phyloP scores from a whole-genome alignment of 208 protist species.

The Endotrypanum monterogeii region DNA sequence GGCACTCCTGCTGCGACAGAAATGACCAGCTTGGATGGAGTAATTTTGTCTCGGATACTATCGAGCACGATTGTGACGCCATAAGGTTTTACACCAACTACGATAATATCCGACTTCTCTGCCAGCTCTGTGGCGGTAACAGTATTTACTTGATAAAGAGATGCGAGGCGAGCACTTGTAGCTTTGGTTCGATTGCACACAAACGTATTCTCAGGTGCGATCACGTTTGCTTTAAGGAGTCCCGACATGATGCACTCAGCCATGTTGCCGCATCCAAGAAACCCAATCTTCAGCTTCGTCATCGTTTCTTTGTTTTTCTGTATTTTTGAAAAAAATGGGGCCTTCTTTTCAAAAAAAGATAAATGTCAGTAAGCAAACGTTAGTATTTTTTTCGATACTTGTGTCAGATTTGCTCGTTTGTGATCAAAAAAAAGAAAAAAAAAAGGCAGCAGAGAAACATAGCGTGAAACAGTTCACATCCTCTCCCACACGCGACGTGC shows the following conservation, averaged over 20 bases:
- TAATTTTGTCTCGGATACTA: conserved; percentile 43
- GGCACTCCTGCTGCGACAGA: conserved; percentile 93
- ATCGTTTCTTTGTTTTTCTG: background rate
- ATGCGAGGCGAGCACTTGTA: conserved; percentile 44
- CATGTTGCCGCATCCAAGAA: conserved; percentile 96
- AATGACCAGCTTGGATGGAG: conserved; percentile 75
- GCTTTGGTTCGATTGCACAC: conserved; percentile 68
- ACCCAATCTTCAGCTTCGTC: conserved; percentile 61
- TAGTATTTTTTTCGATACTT: no score
- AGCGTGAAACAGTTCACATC: no score
- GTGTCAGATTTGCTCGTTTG: no score
- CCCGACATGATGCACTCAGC: conserved; percentile 87
- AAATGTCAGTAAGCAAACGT: no score
- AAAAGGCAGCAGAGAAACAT: no score
- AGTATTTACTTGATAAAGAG: conserved; percentile 50
- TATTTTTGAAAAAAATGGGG: no score
- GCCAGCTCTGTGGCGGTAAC: conserved; percentile 60
- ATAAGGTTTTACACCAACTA: conserved; percentile 95
- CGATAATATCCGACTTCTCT: conserved; percentile 69
- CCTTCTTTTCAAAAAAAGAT: no score
- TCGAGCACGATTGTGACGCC: conserved; percentile 64
- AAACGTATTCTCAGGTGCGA: conserved; percentile 53
- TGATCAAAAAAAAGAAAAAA: no score
- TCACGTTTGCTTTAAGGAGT: conserved; percentile 38
- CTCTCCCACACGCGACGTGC: no score